Evolutionary conservation across 352 stramenopile genomes (phyloP).

Genomic region (Globisporangium spiculum): DNA sequence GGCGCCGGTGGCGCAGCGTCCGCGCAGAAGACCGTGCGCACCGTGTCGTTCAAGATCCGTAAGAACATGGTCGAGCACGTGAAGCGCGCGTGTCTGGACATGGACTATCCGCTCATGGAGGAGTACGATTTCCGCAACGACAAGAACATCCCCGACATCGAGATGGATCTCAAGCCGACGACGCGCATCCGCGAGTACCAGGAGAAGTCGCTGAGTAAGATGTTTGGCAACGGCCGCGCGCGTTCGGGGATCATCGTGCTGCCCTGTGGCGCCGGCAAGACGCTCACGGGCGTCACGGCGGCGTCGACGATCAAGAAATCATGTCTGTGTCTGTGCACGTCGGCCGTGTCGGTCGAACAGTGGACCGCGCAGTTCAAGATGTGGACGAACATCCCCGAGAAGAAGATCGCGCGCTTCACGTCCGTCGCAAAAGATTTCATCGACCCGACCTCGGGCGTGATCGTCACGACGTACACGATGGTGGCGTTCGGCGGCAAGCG

Average conservation of each 20-base stretch:
- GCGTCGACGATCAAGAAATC: slow-evolving; percentile 97
- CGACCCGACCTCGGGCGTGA: slow-evolving; percentile 81
- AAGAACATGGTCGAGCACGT: slow-evolving; percentile 92
- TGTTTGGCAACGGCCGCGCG: slow-evolving; percentile 99
- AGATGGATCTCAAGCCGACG: slow-evolving; percentile 88
- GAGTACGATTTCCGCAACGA: slow-evolving; percentile 99
- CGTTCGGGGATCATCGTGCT: slow-evolving; percentile 99
- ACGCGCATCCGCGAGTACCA: slow-evolving; percentile 98
- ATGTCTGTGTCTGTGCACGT: slow-evolving; percentile 97
- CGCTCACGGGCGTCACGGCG: slow-evolving; percentile 92
- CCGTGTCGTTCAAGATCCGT: slow-evolving; percentile 80
- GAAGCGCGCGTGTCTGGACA: slow-evolving; percentile 93
- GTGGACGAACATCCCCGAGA: slow-evolving; percentile 93
- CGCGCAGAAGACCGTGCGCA: slow-evolving; percentile 66
- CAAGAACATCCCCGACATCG: slow-evolving; percentile 82
- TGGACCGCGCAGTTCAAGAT: slow-evolving; percentile 99
- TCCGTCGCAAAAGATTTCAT: slow-evolving; percentile 83
- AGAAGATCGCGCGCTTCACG: slow-evolving; percentile 84
- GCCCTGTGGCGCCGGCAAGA: slow-evolving; percentile 94
- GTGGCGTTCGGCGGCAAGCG: slow-evolving; percentile 93
- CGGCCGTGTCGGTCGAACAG: slow-evolving; percentile 96
- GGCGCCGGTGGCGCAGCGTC: neutral
- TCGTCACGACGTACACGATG: slow-evolving; percentile 99
- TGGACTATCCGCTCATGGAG: slow-evolving; percentile 99
- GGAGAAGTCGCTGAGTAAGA: slow-evolving; percentile 98